Conservation (phyloP, 2,329 filamentous ascomycete genomes). For the Colletotrichum camelliae region DNA sequence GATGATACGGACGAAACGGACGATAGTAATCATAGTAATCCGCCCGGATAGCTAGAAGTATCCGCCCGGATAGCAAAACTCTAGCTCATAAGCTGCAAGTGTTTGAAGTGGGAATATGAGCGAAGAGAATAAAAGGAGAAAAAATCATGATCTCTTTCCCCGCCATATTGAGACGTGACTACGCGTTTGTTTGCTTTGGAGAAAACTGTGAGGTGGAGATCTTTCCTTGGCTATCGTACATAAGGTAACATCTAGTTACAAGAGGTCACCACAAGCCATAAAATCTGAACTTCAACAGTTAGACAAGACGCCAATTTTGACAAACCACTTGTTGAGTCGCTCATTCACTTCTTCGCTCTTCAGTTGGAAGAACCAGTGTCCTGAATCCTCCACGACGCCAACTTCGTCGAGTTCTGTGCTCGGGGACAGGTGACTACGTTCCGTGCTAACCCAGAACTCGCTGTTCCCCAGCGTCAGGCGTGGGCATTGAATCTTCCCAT, state of each 20-base stretch:
- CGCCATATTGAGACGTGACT: too few relatives aligned
- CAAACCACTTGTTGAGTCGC: neutral
- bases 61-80: too few relatives aligned
- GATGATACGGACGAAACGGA: too few relatives aligned
- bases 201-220: neutral
- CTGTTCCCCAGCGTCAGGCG: neutral
- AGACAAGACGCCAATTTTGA: neutral
- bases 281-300: neutral
- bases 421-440: neutral
- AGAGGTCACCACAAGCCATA: neutral
- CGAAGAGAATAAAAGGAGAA: too few relatives aligned
- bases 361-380: constrained; percentile 1
- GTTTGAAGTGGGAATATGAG: too few relatives aligned
- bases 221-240: neutral
- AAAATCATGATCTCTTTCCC: too few relatives aligned
- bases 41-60: too few relatives aligned
- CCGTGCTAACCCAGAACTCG: neutral
- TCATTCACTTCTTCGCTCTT: neutral
- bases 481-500: neutral
- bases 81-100: neutral
- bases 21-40: too few relatives aligned
- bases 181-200: too few relatives aligned
- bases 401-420: constrained; percentile 1
- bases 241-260: neutral
- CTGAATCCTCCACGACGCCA: neutral